Conservation (phyloP, 2,329 filamentous ascomycete genomes). For the Talaromyces sp. region DNA sequence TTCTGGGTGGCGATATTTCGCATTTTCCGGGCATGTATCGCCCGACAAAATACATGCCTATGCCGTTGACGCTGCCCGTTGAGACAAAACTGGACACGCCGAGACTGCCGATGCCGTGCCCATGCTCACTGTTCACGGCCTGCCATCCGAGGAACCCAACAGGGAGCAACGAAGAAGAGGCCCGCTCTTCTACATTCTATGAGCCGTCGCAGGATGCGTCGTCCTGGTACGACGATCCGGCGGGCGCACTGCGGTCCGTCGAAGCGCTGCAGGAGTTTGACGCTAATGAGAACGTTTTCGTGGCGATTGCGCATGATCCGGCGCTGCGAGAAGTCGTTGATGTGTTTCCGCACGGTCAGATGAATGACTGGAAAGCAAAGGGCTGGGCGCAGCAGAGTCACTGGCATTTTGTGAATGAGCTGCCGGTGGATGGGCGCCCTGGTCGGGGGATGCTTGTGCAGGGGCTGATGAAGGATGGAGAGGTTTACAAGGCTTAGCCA, state of each 20-base stretch:
- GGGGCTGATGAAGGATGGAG: conserved; percentile 6
- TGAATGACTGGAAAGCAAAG: conserved; percentile 25
- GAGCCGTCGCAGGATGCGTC: conserved; percentile 9
- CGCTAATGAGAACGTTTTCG: conserved; percentile 21
- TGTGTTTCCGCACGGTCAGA: conserved; percentile 19
- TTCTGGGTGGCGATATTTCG: conserved; percentile 40
- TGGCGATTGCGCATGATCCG: conserved; percentile 25
- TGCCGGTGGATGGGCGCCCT: conserved; percentile 10
- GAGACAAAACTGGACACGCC: conserved; percentile 13
- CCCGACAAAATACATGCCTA: conserved; percentile 21
- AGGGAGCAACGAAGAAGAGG: conserved; percentile 8
- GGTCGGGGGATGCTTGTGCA: conserved; percentile 3
- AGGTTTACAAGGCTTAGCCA: background rate
- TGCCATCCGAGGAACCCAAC: conserved; percentile 15
- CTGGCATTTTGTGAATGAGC: conserved; percentile 22
- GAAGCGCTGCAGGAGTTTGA: conserved; percentile 25
- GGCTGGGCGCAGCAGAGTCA: conserved; percentile 17
- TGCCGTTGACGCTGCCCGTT: conserved; percentile 19
- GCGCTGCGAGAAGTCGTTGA: conserved; percentile 17
- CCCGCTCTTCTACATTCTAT: conserved; percentile 17
- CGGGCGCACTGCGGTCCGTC: conserved; percentile 14
- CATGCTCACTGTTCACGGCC: conserved; percentile 18
- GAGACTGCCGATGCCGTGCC: conserved; percentile 15
- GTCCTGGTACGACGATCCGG: conserved; percentile 18
- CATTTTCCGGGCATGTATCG: conserved; percentile 34